A percentile compares a stretch with the other conserved stretches of the same genome.
Evolutionary conservation across 805 yeast species (phyloP).

Genomic region (Teunomyces atbi): DNA sequence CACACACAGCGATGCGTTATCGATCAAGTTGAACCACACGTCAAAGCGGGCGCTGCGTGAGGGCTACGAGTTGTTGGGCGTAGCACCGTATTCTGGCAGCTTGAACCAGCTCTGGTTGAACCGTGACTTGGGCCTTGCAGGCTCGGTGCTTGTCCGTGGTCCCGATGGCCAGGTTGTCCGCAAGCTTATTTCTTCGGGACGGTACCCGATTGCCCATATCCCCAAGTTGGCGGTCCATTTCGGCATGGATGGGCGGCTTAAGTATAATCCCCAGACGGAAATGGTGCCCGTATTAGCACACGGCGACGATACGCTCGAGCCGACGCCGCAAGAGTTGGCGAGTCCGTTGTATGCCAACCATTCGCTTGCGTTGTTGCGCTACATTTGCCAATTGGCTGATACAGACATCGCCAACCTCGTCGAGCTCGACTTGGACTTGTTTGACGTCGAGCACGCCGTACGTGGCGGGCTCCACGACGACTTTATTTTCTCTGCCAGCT

Average conservation of each 20-base stretch:
- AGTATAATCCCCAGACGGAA: constrained; percentile 36
- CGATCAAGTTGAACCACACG: constrained; percentile 33
- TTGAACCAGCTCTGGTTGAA: constrained; percentile 37
- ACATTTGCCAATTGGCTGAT: constrained; percentile 24
- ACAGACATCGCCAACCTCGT: constrained; percentile 22
- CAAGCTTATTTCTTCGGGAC: constrained; percentile 31
- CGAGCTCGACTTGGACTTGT: constrained; percentile 36
- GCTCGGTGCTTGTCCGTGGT: constrained; percentile 28
- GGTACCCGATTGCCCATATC: constrained; percentile 37
- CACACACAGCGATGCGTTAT: constrained; percentile 39
- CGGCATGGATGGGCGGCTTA: constrained; percentile 19
- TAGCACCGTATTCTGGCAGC: constrained; percentile 41
- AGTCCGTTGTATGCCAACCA: constrained; percentile 31
- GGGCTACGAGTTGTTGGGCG: constrained; percentile 39
- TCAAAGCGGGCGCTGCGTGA: constrained; percentile 19
- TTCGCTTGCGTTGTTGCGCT: constrained; percentile 31
- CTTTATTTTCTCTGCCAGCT: constrained; percentile 38
- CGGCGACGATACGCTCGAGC: constrained; percentile 7
- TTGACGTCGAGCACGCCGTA: constrained; percentile 33
- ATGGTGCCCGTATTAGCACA: constrained; percentile 40
- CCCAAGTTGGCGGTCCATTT: constrained; percentile 43
- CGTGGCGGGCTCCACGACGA: constrained; percentile 38
- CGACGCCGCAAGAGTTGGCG: constrained; percentile 28
- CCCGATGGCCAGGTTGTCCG: constrained; percentile 19
- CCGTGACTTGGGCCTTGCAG: constrained; percentile 44